These are phyloP conservation scores for Candida yuanshanica DNA, from an alignment of 805 yeast genomes.

Conservation along the genomic window DNA sequence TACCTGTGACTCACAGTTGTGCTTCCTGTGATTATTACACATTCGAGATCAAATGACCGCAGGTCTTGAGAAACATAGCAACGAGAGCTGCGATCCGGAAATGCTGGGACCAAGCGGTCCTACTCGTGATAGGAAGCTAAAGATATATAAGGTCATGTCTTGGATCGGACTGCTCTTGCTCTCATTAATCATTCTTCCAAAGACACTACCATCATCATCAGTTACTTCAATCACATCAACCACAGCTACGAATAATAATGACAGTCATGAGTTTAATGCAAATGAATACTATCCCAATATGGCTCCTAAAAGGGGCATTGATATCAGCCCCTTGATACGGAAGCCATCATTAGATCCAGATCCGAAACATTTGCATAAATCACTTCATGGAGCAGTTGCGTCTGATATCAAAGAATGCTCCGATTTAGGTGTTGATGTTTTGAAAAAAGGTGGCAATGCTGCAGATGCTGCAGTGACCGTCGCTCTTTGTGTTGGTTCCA, in stretches of 20 bases:
- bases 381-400: slow-evolving; percentile 20
- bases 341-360: slow-evolving; percentile 32
- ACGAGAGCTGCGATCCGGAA: too few species aligned
- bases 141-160: background rate
- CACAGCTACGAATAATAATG: too few species aligned
- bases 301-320: slow-evolving; percentile 28
- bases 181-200: background rate
- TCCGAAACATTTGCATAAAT: slow-evolving; percentile 18
- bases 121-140: background rate
- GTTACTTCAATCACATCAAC: background rate
- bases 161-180: background rate
- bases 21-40: too few species aligned
- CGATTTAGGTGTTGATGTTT: slow-evolving; percentile 28
- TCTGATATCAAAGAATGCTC: slow-evolving; percentile 32
- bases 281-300: background rate
- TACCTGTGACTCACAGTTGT: too few species aligned
- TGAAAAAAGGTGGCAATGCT: slow-evolving; percentile 56
- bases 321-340: slow-evolving; percentile 31
- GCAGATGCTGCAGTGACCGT: slow-evolving; percentile 92
- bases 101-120: too few species aligned
- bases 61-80: too few species aligned
- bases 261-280: background rate
- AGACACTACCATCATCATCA: background rate
- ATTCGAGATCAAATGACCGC: too few species aligned
- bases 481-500: slow-evolving; percentile 80